phyloP scores from a whole-genome alignment of 768 basidiomycete species.

The Jaapia argillacea region DNA sequence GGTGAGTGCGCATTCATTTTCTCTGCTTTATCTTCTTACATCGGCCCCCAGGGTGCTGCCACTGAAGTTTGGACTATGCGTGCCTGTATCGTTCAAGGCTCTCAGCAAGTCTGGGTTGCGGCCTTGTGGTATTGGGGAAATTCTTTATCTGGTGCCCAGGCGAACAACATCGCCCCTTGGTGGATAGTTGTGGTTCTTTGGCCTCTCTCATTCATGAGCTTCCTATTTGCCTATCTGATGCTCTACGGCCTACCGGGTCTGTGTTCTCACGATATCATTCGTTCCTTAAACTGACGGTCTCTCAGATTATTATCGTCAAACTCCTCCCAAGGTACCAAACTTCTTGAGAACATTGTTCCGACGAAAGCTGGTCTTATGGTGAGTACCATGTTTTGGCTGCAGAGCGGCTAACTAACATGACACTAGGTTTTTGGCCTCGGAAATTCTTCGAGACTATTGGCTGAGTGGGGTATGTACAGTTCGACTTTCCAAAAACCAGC shows the following conservation, averaged over 20 bases:
- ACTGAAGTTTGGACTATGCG: slow-evolving; percentile 91
- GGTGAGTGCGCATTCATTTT: slow-evolving; percentile 28
- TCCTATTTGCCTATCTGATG: slow-evolving; percentile 76
- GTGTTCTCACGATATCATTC: slow-evolving; percentile 10
- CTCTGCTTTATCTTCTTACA: slow-evolving; percentile 17
- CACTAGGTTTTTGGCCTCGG: slow-evolving; percentile 73
- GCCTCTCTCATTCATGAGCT: slow-evolving; percentile 70
- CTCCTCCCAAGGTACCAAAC: slow-evolving; percentile 90
- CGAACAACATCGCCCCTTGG: slow-evolving; percentile 60
- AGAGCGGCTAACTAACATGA: background rate
- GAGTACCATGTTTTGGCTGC: slow-evolving; percentile 4
- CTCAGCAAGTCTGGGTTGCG: slow-evolving; percentile 93
- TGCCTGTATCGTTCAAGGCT: slow-evolving; percentile 89
- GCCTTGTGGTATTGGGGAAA: slow-evolving; percentile 96
- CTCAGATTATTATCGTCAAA: slow-evolving; percentile 81
- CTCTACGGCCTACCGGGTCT: slow-evolving; percentile 78
- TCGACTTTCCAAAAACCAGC: slow-evolving; percentile 1
- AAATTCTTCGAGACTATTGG: slow-evolving; percentile 90
- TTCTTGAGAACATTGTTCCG: slow-evolving; percentile 87
- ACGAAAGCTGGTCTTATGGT: slow-evolving; percentile 85
- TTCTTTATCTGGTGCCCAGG: slow-evolving; percentile 47
- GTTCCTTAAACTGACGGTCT: slow-evolving; percentile 4
- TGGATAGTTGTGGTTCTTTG: slow-evolving; percentile 76
- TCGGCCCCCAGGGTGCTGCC: slow-evolving; percentile 85
- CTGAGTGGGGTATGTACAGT: slow-evolving; percentile 59